A percentile compares a stretch with the other conserved stretches of the same genome.
These are phyloP conservation scores for Globisporangium perplexum DNA, from an alignment of 352 stramenopile species.

Conservation along the genomic window DNA sequence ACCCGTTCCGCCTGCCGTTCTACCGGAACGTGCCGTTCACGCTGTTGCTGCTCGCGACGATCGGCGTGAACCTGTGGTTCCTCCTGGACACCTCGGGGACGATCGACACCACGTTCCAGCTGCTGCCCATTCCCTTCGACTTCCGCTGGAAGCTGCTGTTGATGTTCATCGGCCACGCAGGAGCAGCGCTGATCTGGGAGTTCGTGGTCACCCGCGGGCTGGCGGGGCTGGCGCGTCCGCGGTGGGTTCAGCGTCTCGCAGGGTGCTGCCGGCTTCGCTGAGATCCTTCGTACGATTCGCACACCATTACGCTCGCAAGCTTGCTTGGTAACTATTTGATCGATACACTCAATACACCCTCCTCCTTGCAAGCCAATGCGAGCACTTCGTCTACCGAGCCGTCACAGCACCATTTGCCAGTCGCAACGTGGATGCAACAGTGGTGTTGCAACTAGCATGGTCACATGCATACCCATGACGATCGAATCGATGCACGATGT, in stretches of 20 bases:
- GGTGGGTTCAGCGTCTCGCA: slow-evolving; percentile 4
- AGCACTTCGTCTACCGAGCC: no score
- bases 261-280: neutral
- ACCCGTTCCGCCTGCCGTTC: slow-evolving; percentile 41
- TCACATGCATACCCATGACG: no score
- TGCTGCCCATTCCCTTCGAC: slow-evolving; percentile 26
- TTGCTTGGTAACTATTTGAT: no score
- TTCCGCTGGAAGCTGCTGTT: slow-evolving; percentile 37
- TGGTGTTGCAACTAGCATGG: no score
- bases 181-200: slow-evolving; percentile 19
- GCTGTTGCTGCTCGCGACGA: slow-evolving; percentile 14
- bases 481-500: no score
- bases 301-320: no score
- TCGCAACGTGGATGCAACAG: no score
- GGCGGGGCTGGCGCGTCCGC: neutral
- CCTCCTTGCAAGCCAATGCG: no score
- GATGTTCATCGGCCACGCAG: slow-evolving; percentile 33
- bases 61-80: slow-evolving; percentile 45
- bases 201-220: slow-evolving; percentile 15
- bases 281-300: no score
- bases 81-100: slow-evolving; percentile 32
- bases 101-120: slow-evolving; percentile 34
- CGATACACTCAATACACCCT: no score
- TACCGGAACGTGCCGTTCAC: slow-evolving; percentile 40
- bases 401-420: no score